Percentiles rank a stretch among this genome's conserved stretches.
phyloP scores from a whole-genome alignment of 495 filamentous ascomycete species.

The Penicillium waksmanii region DNA sequence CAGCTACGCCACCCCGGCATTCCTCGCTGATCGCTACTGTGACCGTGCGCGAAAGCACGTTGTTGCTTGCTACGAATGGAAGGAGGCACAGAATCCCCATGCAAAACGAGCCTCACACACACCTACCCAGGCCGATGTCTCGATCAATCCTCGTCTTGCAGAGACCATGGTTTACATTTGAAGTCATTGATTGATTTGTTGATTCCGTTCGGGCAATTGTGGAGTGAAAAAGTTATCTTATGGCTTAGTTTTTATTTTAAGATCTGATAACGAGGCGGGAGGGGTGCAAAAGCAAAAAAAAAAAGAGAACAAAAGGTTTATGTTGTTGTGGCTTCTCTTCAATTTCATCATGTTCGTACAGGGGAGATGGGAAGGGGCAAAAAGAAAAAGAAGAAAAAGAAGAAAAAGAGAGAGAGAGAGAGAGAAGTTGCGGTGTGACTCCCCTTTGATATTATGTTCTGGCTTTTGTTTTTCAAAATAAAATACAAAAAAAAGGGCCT shows the following conservation, averaged over 20 bases:
- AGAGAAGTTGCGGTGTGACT: too few relatives aligned
- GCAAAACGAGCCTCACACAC: background rate
- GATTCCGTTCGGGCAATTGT: background rate
- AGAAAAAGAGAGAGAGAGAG: too few relatives aligned
- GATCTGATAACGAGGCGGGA: background rate
- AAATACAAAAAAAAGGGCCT: background rate
- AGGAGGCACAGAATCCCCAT: background rate
- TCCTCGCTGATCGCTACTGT: slow-evolving; percentile 76
- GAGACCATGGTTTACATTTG: slow-evolving; percentile 21
- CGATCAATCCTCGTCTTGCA: background rate
- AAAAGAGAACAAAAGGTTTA: too few relatives aligned
- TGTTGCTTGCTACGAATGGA: slow-evolving; percentile 17
- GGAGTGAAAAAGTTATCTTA: too few relatives aligned
- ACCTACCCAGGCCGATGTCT: background rate
- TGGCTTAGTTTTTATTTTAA: background rate
- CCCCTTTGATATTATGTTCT: background rate
- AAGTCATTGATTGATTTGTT: background rate
- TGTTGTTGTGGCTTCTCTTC: too few relatives aligned
- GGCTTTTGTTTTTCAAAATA: background rate
- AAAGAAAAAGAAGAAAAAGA: too few relatives aligned
- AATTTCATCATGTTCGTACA: too few relatives aligned
- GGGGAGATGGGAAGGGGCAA: too few relatives aligned
- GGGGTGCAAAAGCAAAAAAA: too few relatives aligned
- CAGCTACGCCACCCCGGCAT: slow-evolving; percentile 71
- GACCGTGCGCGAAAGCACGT: slow-evolving; percentile 68